These are phyloP conservation scores for Rhododendron kiyosumense DNA, from an alignment of 148 eudicot genomes.

Conservation along the genomic window DNA sequence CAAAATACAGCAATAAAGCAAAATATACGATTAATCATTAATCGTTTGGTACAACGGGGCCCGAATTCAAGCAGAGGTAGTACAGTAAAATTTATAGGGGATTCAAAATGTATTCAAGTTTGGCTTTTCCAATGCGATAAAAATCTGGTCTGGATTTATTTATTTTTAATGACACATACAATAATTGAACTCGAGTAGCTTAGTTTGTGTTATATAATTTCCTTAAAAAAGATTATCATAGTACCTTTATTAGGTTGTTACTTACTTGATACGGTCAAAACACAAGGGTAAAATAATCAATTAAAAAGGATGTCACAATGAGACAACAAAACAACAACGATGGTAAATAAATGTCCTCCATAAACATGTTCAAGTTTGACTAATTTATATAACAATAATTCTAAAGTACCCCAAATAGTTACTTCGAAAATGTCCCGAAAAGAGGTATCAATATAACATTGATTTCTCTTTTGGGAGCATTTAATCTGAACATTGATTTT, in stretches of 20 bases:
- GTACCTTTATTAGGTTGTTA: not conserved
- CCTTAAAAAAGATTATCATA: not conserved
- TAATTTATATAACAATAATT: too few relatives aligned
- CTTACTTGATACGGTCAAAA: not conserved
- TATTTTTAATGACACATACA: not conserved
- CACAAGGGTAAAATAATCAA: not conserved
- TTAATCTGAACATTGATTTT: too few relatives aligned
- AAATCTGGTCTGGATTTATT: not conserved
- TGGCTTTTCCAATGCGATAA: not conserved
- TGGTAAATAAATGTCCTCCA: not conserved
- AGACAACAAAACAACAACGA: not conserved
- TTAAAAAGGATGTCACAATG: not conserved
- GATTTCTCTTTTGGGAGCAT: too few relatives aligned
- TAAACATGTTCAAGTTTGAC: too few relatives aligned
- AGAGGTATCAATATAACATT: too few relatives aligned
- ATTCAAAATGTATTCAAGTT: not conserved
- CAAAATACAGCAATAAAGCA: too few relatives aligned
- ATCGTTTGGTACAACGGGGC: too few relatives aligned
- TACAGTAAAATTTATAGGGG: not conserved
- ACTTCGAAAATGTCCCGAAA: too few relatives aligned
- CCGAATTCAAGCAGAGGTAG: too few relatives aligned
- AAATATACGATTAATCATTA: too few relatives aligned
- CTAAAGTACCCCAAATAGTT: too few relatives aligned
- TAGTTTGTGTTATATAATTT: not conserved
- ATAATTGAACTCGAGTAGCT: not conserved